A percentile compares a stretch with the other conserved stretches of the same genome.
phyloP scores from a whole-genome alignment of 2,329 filamentous ascomycete species.

The Verticillium tricorpus region DNA sequence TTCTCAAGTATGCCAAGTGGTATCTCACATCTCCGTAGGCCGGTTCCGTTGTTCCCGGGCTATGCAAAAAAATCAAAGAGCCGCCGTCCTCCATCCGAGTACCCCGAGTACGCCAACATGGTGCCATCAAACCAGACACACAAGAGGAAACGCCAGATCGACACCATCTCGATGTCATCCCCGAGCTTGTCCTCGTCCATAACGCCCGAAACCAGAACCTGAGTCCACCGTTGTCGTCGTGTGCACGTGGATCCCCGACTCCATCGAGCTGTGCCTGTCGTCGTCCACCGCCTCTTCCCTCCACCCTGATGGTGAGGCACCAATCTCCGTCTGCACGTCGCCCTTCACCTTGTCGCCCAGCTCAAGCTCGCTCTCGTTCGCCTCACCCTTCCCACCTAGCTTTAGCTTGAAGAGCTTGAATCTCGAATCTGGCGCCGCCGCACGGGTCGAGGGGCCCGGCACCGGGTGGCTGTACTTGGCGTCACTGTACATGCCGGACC shows the following conservation, averaged over 20 bases:
- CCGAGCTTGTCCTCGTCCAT: background rate
- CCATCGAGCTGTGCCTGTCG: conserved; percentile 3
- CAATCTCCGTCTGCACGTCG: conserved; percentile 25
- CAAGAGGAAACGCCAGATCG: background rate
- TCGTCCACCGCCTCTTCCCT: background rate
- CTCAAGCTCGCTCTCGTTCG: conserved; percentile 21
- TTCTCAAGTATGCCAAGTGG: too few species aligned
- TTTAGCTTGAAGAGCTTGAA: conserved; percentile 1
- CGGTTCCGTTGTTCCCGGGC: too few species aligned
- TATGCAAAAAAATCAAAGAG: background rate
- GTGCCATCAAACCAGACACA: background rate
- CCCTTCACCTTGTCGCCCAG: conserved; percentile 24
- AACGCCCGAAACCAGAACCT: background rate
- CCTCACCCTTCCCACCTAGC: background rate
- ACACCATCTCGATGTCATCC: background rate
- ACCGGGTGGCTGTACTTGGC: background rate
- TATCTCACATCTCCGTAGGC: too few species aligned
- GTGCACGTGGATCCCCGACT: conserved; percentile 14
- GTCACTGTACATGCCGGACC: background rate
- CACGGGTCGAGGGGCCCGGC: background rate
- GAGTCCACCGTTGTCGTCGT: conserved; percentile 11
- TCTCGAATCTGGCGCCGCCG: background rate
- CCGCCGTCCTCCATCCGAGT: background rate
- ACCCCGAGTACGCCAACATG: background rate
- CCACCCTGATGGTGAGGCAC: background rate